Conservation (phyloP, 225 moss, liverwort and hornwort species). For the Marchantia paleacea region DNA sequence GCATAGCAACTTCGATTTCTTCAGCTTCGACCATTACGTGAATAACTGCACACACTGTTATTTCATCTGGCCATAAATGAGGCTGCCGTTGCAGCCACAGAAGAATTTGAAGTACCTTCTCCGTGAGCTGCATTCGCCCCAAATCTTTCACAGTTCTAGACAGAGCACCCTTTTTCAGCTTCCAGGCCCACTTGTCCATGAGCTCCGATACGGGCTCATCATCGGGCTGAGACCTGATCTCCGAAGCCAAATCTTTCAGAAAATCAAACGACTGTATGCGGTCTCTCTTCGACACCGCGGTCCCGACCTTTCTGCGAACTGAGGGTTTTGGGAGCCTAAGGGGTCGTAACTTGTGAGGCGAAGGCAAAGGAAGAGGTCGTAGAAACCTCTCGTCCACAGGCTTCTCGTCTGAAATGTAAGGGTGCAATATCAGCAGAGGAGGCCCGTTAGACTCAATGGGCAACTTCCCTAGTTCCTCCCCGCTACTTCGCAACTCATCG, state of each 20-base stretch:
- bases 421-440: constrained; percentile 29
- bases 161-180: constrained; percentile 37
- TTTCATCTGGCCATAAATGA: constrained; percentile 58
- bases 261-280: constrained; percentile 10
- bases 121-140: constrained; percentile 35
- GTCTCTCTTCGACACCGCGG: constrained; percentile 20
- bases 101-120: constrained; percentile 55
- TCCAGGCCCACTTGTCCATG: constrained; percentile 53
- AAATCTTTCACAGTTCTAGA: constrained; percentile 50
- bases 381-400: constrained; percentile 6
- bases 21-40: constrained; percentile 50
- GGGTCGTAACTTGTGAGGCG: constrained; percentile 74
- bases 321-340: constrained; percentile 51
- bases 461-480: constrained; percentile 6
- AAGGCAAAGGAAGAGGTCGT: constrained; percentile 52
- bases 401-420: constrained; percentile 25
- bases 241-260: constrained; percentile 37
- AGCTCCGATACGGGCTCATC: constrained; percentile 50
- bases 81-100: constrained; percentile 57
- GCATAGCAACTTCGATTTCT: constrained; percentile 48
- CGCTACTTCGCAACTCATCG: not conserved
- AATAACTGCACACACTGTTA: constrained; percentile 38
- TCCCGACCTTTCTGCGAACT: constrained; percentile 37
- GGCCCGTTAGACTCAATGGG: constrained; percentile 40
- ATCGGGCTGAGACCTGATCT: constrained; percentile 46